Conservation (phyloP, 164 flowering plant genomes). For the Macadamia integrifolia region DNA sequence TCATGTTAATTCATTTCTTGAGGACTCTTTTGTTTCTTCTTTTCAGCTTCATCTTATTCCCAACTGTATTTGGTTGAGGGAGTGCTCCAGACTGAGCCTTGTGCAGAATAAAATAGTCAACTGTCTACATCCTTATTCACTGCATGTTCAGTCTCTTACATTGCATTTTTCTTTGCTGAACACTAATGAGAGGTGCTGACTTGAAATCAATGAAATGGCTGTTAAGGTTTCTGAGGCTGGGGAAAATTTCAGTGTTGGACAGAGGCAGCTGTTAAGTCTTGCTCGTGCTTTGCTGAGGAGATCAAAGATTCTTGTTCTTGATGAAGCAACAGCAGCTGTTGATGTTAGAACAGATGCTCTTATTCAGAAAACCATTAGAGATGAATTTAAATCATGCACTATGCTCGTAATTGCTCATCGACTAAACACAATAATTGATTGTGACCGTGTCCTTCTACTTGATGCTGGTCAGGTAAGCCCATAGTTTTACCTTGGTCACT, state of each 20-base stretch:
- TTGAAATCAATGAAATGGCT: slow-evolving; percentile 7
- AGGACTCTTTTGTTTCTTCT: too few relatives aligned
- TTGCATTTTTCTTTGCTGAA: neutral
- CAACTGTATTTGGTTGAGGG: neutral
- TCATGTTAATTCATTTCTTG: too few relatives aligned
- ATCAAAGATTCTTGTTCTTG: slow-evolving; percentile 97
- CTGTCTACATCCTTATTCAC: neutral
- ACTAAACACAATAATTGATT: slow-evolving; percentile 89
- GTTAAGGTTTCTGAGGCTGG: slow-evolving; percentile 92
- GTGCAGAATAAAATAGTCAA: neutral
- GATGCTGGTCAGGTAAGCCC: slow-evolving; percentile 74
- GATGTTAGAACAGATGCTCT: slow-evolving; percentile 99
- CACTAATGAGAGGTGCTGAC: neutral
- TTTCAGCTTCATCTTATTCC: too few relatives aligned
- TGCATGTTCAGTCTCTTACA: neutral
- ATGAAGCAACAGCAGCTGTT: slow-evolving; percentile 99
- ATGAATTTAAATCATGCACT: slow-evolving; percentile 92
- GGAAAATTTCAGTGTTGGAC: slow-evolving; percentile 99
- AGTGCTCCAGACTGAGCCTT: neutral
- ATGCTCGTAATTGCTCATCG: slow-evolving; percentile 98
- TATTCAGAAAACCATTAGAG: slow-evolving; percentile 93
- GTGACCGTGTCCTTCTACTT: slow-evolving; percentile 84
- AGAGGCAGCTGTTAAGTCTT: slow-evolving; percentile 93
- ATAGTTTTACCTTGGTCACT: slow-evolving; percentile 2
- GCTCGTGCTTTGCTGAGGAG: slow-evolving; percentile 89